Conservation (phyloP, 78 protist species). For the Dictyostelium capitatum region DNA sequence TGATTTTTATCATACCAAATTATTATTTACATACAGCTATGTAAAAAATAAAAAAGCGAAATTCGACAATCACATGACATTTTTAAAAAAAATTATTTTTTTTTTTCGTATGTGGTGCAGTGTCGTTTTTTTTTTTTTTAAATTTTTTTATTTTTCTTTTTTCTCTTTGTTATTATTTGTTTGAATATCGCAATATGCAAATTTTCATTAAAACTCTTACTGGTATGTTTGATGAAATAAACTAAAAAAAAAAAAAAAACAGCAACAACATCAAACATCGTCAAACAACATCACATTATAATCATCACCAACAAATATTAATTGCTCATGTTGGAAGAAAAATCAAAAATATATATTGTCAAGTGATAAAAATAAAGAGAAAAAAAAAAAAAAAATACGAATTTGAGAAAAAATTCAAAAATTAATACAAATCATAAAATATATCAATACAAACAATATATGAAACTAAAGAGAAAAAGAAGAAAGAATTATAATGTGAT, state of each 20-base stretch:
- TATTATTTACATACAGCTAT: no score
- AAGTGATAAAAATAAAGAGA: slow-evolving; percentile 92
- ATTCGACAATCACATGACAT: no score
- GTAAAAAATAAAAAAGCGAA: no score
- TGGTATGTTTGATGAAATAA: slow-evolving; percentile 32
- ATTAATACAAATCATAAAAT: slow-evolving; percentile 83
- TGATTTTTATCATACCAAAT: no score
- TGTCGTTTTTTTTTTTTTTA: not conserved
- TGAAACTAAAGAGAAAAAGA: not conserved
- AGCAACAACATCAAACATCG: no score
- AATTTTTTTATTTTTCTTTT: slow-evolving; percentile 19
- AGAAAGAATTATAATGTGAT: no score
- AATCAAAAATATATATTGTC: no score
- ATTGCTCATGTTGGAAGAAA: no score
- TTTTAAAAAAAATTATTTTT: no score
- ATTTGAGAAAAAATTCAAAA: slow-evolving; percentile 94
- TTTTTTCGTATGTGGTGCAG: no score
- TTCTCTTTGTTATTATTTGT: slow-evolving; percentile 1
- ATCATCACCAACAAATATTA: no score
- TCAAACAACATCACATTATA: slow-evolving; percentile 29
- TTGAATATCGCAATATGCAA: slow-evolving; percentile 80
- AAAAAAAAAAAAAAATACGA: slow-evolving; percentile 52
- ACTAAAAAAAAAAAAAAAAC: not conserved
- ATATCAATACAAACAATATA: no score
- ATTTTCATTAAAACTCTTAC: slow-evolving; percentile 94